Conservation (phyloP, 495 filamentous ascomycete genomes). For the Aspergillus homomorphus region DNA sequence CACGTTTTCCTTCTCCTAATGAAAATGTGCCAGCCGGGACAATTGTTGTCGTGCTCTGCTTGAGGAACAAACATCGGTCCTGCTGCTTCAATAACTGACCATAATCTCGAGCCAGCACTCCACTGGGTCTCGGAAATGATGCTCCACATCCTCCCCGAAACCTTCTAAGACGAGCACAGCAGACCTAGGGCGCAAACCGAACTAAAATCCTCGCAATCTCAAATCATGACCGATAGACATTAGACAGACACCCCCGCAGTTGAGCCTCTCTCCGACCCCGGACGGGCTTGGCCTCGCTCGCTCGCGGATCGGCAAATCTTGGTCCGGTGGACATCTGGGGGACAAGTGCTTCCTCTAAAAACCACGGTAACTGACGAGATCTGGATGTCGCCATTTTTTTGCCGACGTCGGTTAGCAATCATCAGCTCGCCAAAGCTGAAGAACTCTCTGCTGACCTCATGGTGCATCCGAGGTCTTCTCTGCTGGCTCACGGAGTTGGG, state of each 20-base stretch:
- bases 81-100: neutral
- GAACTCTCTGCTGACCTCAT: neutral
- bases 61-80: neutral
- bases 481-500: neutral
- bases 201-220: neutral
- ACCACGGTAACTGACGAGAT: neutral
- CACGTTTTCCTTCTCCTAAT: neutral
- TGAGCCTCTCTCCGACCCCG: constrained; percentile 18
- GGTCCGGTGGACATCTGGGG: constrained; percentile 4
- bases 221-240: neutral
- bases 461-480: neutral
- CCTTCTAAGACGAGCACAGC: constrained; percentile 7
- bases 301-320: constrained; percentile 15
- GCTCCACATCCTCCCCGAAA: neutral
- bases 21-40: neutral
- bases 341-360: neutral
- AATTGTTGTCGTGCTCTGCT: neutral
- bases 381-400: constrained; percentile 6
- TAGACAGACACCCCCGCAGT: constrained; percentile 17
- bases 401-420: neutral
- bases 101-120: neutral
- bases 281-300: constrained; percentile 7
- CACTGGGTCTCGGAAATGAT: neutral
- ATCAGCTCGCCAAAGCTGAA: neutral
- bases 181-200: constrained; percentile 9